Evolutionary conservation across 2,329 filamentous ascomycete genomes (phyloP).

Genomic region (Botryotinia globosa): DNA sequence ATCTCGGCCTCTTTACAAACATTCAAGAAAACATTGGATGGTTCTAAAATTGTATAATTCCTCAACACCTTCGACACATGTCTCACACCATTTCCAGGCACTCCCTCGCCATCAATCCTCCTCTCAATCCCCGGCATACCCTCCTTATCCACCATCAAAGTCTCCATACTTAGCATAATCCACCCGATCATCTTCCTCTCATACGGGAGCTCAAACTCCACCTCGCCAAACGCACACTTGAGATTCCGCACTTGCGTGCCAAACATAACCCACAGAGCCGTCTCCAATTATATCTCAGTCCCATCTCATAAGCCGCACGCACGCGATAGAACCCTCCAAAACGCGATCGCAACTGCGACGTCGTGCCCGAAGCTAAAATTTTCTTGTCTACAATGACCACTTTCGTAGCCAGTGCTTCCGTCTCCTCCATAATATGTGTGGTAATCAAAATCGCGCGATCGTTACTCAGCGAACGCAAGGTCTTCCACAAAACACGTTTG

Average conservation of each 20-base stretch:
- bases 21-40: background rate
- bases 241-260: background rate
- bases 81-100: background rate
- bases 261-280: background rate
- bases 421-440: constrained; percentile 35
- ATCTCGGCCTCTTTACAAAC: background rate
- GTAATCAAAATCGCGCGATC: constrained; percentile 40
- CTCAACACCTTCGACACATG: background rate
- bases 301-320: background rate
- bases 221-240: background rate
- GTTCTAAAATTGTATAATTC: background rate
- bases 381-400: constrained; percentile 33
- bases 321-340: background rate
- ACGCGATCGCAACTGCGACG: background rate
- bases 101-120: background rate
- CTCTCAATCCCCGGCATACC: background rate
- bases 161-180: constrained; percentile 1
- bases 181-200: background rate
- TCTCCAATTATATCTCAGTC: background rate
- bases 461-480: constrained; percentile 32
- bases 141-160: background rate
- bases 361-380: background rate
- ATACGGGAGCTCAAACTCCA: background rate
- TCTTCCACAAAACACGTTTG: constrained; percentile 40
- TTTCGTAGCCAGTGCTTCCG: constrained; percentile 40